phyloP scores from a whole-genome alignment of 2,329 filamentous ascomycete genomes.

The Diaporthe velutina region DNA sequence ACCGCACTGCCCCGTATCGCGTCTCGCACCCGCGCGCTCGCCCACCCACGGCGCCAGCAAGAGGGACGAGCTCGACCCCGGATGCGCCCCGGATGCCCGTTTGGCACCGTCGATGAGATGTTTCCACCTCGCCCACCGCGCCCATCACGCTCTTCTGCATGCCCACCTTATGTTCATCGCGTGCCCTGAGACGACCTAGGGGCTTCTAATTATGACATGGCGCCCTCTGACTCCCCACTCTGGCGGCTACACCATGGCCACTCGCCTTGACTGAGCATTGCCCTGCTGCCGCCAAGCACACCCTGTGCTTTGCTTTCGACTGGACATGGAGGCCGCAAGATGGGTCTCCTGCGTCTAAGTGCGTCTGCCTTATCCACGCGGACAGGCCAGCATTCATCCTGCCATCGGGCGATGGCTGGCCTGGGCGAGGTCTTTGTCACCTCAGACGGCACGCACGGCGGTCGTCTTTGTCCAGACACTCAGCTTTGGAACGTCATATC shows the following conservation, averaged over 20 bases:
- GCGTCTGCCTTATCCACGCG: conserved; percentile 26
- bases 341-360: conserved; percentile 30
- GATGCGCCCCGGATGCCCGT: conserved; percentile 9
- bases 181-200: conserved; percentile 30
- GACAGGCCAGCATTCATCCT: conserved; percentile 26
- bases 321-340: conserved; percentile 20
- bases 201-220: conserved; percentile 31
- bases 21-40: conserved; percentile 31
- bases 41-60: conserved; percentile 1
- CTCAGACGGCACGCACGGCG: conserved; percentile 22
- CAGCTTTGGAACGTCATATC: conserved; percentile 33
- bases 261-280: conserved; percentile 37
- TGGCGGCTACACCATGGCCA: conserved; percentile 38
- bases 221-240: conserved; percentile 7
- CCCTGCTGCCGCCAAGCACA: conserved; percentile 35
- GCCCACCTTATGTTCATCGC: conserved; percentile 1
- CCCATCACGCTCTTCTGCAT: conserved; percentile 10
- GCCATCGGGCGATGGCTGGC: conserved; percentile 20
- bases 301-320: conserved; percentile 18
- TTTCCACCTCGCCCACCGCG: neutral
- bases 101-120: conserved; percentile 4
- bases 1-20: conserved; percentile 42
- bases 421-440: conserved; percentile 30
- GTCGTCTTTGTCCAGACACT: conserved; percentile 29
- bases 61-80: conserved; percentile 17